Evolutionary conservation across 371 early-diverging fungal genomes (phyloP), one percentile per base, ranked within the genome.

Genomic region (Funneliformis caledonium): DNA sequence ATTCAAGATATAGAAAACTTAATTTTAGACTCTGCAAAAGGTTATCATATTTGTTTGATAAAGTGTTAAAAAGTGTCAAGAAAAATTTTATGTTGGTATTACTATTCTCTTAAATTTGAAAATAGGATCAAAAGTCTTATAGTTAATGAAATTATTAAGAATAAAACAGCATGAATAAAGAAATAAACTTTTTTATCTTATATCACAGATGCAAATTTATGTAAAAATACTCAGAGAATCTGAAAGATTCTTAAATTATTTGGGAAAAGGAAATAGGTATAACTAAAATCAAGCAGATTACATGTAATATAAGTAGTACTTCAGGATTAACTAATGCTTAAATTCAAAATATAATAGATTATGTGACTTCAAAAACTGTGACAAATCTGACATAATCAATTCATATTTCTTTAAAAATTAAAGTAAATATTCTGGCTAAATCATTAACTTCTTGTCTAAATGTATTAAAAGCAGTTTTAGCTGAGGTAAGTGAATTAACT

Each of bases 41-140:
- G 43, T 43, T 45, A 26, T 69, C 56, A 50, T 73, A 73, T 73
- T 73, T 73, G 50, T 76, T 76, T 76, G 45, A 62, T 26, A 76
- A 37, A 26, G 64, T 43, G 33, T 76, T 37, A 76, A 76, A 76
- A 37, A 61, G 7, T 0, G 64, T 10, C 64, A 76, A 47, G 19
- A 76, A 42, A 43, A 76, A 64, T 62, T 76, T 19, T 76, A 22
- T 45, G 47, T 48, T 19, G 73, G 73, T 73, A 48, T 73, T 73
- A 62, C 64, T 76, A 76, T 76, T 76, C 64, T 12, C 76, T 76
- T 76, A 47, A 76, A 62, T 76, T 76, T 31, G 73, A 73, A 73
- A 48, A 73, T 22, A 73, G 19, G 45, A n/a, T 73, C 22, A 16
- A 43, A 45, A 43, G 19, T 73, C 37, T 73, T 73, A 73, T 48